These are phyloP conservation scores for Schizochytrium sp. DNA, from an alignment of 108 stramenopile species.

Conservation along the genomic window DNA sequence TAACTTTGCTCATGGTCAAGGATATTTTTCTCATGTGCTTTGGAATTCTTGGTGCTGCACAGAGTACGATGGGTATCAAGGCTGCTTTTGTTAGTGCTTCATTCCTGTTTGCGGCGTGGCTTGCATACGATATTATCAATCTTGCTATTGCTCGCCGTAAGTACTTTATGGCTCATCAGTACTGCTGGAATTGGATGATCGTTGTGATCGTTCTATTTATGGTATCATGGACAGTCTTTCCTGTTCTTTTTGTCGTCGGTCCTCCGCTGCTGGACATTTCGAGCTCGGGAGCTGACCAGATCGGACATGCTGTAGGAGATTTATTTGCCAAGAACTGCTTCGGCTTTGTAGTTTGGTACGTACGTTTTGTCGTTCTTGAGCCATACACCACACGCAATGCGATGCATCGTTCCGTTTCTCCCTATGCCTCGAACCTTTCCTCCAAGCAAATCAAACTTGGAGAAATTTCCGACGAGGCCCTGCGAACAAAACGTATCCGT, in stretches of 20 bases:
- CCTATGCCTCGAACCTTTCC: constrained; percentile 21
- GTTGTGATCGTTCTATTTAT: background rate
- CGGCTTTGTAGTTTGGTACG: constrained; percentile 48
- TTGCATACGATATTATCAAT: constrained; percentile 4
- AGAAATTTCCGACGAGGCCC: constrained; percentile 6
- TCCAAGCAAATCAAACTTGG: constrained; percentile 16
- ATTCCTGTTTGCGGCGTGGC: background rate
- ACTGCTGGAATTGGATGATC: constrained; percentile 1
- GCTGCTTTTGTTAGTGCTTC: background rate
- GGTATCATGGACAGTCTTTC: constrained; percentile 22
- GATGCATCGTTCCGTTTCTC: background rate
- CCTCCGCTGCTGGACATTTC: background rate
- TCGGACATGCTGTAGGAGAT: constrained; percentile 22
- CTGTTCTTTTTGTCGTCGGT: constrained; percentile 15
- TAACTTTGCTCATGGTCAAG: background rate
- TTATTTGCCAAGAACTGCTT: constrained; percentile 51
- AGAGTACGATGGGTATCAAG: background rate
- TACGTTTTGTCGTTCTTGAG: constrained; percentile 28
- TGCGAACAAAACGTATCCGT: background rate
- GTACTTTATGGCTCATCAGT: background rate
- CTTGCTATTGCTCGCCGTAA: background rate
- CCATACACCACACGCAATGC: background rate
- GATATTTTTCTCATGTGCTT: constrained; percentile 17
- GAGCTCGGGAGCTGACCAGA: background rate
- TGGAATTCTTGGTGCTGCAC: constrained; percentile 12